Conservation (phyloP, 2,329 filamentous ascomycete species). For the Stenocarpella maydis region DNA sequence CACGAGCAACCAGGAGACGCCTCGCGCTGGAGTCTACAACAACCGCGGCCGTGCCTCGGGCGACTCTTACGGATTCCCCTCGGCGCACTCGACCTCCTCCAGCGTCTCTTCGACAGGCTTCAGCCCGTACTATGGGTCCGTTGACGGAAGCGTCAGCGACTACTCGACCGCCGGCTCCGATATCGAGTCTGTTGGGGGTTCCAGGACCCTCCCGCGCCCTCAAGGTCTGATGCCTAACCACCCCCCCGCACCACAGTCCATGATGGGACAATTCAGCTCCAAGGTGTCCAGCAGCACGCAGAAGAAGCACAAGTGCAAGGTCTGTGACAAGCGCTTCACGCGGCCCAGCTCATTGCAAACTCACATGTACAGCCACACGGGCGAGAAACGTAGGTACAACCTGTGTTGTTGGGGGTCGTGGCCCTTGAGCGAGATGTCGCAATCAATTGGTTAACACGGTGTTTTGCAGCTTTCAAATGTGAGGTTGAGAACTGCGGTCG, state of each 20-base stretch:
- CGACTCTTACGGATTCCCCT: constrained; percentile 92
- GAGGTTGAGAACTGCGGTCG: constrained; percentile 94
- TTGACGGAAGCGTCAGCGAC: constrained; percentile 81
- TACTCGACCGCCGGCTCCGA: constrained; percentile 92
- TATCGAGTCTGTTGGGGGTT: constrained; percentile 77
- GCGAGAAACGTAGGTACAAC: constrained; percentile 87
- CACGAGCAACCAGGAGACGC: constrained; percentile 77
- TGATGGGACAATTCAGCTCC: constrained; percentile 99
- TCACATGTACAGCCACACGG: constrained; percentile 98
- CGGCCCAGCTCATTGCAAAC: constrained; percentile 93
- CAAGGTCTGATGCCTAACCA: constrained; percentile 68
- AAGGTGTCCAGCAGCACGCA: constrained; percentile 95
- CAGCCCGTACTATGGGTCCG: constrained; percentile 84
- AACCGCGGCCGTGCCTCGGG: constrained; percentile 73
- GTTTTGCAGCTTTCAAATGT: constrained; percentile 80
- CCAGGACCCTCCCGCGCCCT: constrained; percentile 84
- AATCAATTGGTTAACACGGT: constrained; percentile 30
- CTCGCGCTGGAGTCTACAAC: constrained; percentile 82
- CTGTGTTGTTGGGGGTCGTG: too few species aligned
- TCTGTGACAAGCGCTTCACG: constrained; percentile 97
- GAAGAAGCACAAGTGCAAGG: constrained; percentile 99
- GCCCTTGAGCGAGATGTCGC: too few species aligned
- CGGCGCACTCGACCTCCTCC: constrained; percentile 83
- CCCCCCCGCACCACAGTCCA: constrained; percentile 86
- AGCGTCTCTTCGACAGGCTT: constrained; percentile 89